Conservation (phyloP, 2,329 filamentous ascomycete species). For the Cercospora beticola region DNA sequence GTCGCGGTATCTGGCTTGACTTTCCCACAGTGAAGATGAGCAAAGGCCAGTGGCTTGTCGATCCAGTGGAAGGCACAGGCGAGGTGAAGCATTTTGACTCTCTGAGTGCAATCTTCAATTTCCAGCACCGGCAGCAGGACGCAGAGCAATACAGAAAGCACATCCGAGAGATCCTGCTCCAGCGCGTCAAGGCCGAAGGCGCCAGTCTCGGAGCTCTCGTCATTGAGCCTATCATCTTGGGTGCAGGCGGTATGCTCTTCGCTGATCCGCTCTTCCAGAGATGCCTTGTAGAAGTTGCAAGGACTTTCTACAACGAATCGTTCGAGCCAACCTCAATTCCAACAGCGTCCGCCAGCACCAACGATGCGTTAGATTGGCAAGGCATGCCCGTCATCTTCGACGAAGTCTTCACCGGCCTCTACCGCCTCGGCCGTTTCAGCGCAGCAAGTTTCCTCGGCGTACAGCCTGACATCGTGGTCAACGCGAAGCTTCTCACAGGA, state of each 20-base stretch:
- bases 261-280: conserved; percentile 82
- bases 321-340: neutral
- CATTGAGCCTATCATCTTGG: conserved; percentile 76
- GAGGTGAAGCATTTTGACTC: conserved; percentile 46
- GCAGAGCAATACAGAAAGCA: conserved; percentile 33
- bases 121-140: conserved; percentile 39
- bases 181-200: conserved; percentile 54
- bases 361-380: conserved; percentile 55
- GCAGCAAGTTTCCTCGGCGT: conserved; percentile 68
- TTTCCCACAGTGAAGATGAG: conserved; percentile 70
- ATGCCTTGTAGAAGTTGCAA: conserved; percentile 66
- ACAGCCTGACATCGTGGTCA: conserved; percentile 72
- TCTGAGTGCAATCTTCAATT: conserved; percentile 61
- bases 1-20: conserved; percentile 76
- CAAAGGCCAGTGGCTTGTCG: conserved; percentile 65
- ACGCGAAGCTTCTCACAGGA: conserved; percentile 81
- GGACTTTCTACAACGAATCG: conserved; percentile 38
- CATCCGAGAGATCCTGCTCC: conserved; percentile 49
- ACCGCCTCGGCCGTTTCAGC: conserved; percentile 72
- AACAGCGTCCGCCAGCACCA: neutral
- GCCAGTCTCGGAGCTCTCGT: conserved; percentile 73
- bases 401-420: conserved; percentile 84
- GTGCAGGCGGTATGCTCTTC: conserved; percentile 80
- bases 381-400: conserved; percentile 80
- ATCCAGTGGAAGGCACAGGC: conserved; percentile 50